Conservation (phyloP, 2,329 filamentous ascomycete species). For the Coniochaeta hoffmannii region DNA sequence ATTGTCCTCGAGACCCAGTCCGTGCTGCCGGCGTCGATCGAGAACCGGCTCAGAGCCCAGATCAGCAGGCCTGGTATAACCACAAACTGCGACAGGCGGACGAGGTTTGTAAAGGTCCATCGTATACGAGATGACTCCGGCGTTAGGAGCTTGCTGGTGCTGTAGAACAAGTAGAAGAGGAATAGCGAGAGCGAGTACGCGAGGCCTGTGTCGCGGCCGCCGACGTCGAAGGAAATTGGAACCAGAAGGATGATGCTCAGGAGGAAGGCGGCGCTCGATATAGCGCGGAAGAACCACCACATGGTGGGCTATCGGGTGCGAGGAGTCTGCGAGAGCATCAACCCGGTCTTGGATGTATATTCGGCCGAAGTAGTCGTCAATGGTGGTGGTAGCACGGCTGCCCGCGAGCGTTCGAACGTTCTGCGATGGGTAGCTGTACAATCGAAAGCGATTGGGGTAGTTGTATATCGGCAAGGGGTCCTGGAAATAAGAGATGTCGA, state of each 20-base stretch:
- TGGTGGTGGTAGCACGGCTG: not conserved
- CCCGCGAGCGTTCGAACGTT: not conserved
- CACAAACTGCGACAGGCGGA: constrained; percentile 77
- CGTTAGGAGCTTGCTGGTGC: constrained; percentile 69
- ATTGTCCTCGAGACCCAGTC: constrained; percentile 81
- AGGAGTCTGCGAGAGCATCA: not conserved
- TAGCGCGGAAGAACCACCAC: constrained; percentile 72
- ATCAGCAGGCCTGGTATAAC: constrained; percentile 82
- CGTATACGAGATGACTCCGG: constrained; percentile 72
- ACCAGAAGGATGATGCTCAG: constrained; percentile 91
- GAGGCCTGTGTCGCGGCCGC: constrained; percentile 86
- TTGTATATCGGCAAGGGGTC: too few species aligned
- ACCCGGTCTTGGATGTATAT: not conserved
- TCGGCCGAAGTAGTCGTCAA: not conserved
- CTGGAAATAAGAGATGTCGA: not conserved
- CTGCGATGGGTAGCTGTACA: not conserved
- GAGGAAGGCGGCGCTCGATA: constrained; percentile 80
- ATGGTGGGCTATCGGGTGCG: constrained; percentile 35
- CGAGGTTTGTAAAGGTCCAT: constrained; percentile 58
- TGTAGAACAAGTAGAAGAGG: constrained; percentile 85
- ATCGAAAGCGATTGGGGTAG: too few species aligned
- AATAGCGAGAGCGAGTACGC: constrained; percentile 89
- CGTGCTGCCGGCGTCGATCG: constrained; percentile 70
- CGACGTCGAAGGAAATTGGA: constrained; percentile 95
- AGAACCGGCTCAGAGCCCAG: constrained; percentile 93